Evolutionary conservation across 306 rosid species (phyloP).

Genomic region (Medicago arabica): DNA sequence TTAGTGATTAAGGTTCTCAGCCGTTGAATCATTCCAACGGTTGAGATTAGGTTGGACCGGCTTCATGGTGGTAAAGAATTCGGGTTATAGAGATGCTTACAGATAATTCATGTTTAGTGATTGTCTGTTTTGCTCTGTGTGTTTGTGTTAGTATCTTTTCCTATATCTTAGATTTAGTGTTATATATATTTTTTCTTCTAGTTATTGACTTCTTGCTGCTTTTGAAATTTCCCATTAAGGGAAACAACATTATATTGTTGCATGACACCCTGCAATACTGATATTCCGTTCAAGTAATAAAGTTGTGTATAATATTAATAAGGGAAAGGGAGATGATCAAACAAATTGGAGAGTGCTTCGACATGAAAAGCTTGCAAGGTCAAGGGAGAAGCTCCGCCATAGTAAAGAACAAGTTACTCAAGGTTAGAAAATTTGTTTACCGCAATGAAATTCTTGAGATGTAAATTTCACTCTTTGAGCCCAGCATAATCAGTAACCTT

Average conservation of each 20-base stretch:
- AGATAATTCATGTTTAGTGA: constrained; percentile 5
- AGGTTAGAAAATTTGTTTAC: constrained; percentile 56
- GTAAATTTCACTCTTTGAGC: constrained; percentile 35
- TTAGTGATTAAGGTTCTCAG: neutral
- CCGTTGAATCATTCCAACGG: neutral
- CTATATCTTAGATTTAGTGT: constrained; percentile 16
- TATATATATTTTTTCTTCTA: neutral
- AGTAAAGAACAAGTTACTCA: constrained; percentile 64
- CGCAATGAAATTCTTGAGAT: constrained; percentile 28
- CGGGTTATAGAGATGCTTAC: constrained; percentile 4
- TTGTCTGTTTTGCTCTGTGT: constrained; percentile 29
- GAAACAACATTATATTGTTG: constrained; percentile 23
- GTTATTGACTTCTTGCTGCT: constrained; percentile 14
- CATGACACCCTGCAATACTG: constrained; percentile 12
- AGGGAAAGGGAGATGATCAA: constrained; percentile 95
- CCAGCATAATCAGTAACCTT: constrained; percentile 41
- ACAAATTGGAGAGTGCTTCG: constrained; percentile 81
- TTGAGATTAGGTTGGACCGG: neutral
- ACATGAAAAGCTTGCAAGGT: constrained; percentile 75
- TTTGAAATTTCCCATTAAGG: constrained; percentile 16
- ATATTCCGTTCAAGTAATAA: constrained; percentile 40
- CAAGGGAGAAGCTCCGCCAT: constrained; percentile 72
- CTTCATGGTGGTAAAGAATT: neutral
- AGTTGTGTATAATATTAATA: constrained; percentile 35
- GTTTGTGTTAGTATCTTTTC: constrained; percentile 5